Conservation (phyloP, 2,329 filamentous ascomycete species). For the Rhinocladiella mackenziei region DNA sequence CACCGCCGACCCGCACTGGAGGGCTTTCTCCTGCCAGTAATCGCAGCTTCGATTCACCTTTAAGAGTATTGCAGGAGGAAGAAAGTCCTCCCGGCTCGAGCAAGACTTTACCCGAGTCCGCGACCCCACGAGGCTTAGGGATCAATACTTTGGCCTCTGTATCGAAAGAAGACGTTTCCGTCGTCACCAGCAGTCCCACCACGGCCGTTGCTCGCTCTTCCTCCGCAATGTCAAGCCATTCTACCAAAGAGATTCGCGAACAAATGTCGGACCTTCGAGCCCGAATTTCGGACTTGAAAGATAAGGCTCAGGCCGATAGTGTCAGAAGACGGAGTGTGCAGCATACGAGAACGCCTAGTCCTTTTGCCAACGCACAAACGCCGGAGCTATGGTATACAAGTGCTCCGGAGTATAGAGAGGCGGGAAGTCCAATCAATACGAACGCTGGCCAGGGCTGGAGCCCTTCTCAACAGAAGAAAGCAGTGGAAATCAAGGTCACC, state of each 20-base stretch:
- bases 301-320: conserved; percentile 74
- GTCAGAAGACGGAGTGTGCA: conserved; percentile 72
- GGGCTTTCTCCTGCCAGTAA: conserved; percentile 20
- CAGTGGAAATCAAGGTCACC: conserved; percentile 15
- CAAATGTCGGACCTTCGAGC: conserved; percentile 83
- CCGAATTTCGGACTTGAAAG: conserved; percentile 74
- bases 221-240: conserved; percentile 23
- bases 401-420: conserved; percentile 36
- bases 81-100: conserved; percentile 23
- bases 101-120: conserved; percentile 27
- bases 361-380: conserved; percentile 64
- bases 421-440: conserved; percentile 36
- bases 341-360: conserved; percentile 70
- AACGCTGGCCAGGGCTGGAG: conserved; percentile 36
- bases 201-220: conserved; percentile 21
- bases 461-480: conserved; percentile 10
- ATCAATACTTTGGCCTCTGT: conserved; percentile 24
- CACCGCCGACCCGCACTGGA: conserved; percentile 4
- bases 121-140: conserved; percentile 22
- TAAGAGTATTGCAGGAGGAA: conserved; percentile 27
- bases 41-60: conserved; percentile 27
- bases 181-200: conserved; percentile 18
- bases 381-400: conserved; percentile 54
- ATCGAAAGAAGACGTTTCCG: conserved; percentile 23
- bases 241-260: conserved; percentile 60